Evolutionary conservation across 176 grass and related monocot species (phyloP), one percentile per base, ranked within the genome.

Genomic region (Hsuehochloa calcarea): DNA sequence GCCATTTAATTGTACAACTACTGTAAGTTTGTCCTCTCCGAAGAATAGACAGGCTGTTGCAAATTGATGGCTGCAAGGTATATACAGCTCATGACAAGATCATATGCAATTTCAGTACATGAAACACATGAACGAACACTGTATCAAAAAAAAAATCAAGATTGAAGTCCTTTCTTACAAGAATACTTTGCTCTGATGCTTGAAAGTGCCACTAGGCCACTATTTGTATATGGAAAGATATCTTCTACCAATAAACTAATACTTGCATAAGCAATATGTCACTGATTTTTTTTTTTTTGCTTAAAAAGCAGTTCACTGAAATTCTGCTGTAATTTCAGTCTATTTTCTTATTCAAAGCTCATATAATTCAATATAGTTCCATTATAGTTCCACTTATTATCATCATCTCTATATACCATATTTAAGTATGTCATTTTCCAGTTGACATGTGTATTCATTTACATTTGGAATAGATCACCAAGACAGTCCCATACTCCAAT

Each of bases 81-180:
- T 9, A 68, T 76, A 90, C 84, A 90, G 89, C 84, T 90, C 84
- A 73, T 25, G 23, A 56, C 27, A 82, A 82, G 86, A 59, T 76
- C 25, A 20, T 27, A 58, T 82, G 34, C 19, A 59, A 37, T 31
- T 72, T 82, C 39, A 79, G 40, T 82, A 45, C 79, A 20, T 5
- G 11, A 50, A 46, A 16, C 5, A 40, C 31, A 20, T 65, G 44
- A 90, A 61, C 31, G 1, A 83, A 68, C 75, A 84, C 75, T 87
- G 80, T 55, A 52, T 27, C 75, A 16, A 66, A 40, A 73, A 66
- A 39, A 73, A 65, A 74, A 73, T 58, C 8, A 17, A 43, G 67
- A 27, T 56, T 27, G 65, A 59, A 20, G 16, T 13, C 47, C 37
- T 87, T 86, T 31, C 66, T 86, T 90, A 64, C 89, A 83, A 67